Evolutionary conservation across 805 yeast genomes (phyloP).

Genomic region (Lipomyces sp.): DNA sequence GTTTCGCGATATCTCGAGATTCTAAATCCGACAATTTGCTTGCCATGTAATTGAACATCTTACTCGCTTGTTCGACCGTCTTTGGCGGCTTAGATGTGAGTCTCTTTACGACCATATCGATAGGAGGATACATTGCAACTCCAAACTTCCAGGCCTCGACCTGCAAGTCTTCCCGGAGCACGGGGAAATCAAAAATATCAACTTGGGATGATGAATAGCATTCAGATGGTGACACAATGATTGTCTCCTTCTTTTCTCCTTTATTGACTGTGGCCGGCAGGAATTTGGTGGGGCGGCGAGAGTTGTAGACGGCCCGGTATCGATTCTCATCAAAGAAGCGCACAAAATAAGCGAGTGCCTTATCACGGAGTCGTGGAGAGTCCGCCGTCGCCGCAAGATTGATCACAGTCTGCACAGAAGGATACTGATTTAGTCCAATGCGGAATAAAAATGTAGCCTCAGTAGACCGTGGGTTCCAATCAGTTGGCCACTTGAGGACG

Average conservation of each 20-base stretch:
- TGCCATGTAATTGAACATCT: slow-evolving; percentile 44
- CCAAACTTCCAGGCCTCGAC: slow-evolving; percentile 45
- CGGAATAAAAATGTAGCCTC: slow-evolving; percentile 43
- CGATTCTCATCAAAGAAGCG: slow-evolving; percentile 39
- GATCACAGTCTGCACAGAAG: slow-evolving; percentile 41
- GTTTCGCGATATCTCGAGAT: slow-evolving; percentile 31
- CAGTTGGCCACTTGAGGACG: slow-evolving; percentile 40
- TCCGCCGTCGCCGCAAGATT: slow-evolving; percentile 22
- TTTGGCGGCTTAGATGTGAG: slow-evolving; percentile 40
- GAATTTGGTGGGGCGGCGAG: slow-evolving; percentile 13
- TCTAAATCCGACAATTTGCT: slow-evolving; percentile 37
- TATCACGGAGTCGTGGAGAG: slow-evolving; percentile 25
- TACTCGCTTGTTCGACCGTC: slow-evolving; percentile 37
- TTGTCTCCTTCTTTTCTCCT: slow-evolving; percentile 19
- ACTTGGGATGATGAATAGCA: slow-evolving; percentile 35
- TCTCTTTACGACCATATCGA: slow-evolving; percentile 32
- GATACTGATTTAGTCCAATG: slow-evolving; percentile 44
- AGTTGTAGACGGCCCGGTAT: slow-evolving; percentile 28
- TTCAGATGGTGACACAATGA: slow-evolving; percentile 28
- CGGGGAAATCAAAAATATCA: slow-evolving; percentile 43
- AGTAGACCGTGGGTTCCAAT: slow-evolving; percentile 40
- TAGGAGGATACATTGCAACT: slow-evolving; percentile 41
- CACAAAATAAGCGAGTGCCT: slow-evolving; percentile 44
- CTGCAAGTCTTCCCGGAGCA: slow-evolving; percentile 38
- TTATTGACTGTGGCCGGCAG: slow-evolving; percentile 36